Conservation (phyloP, 2,329 filamentous ascomycete genomes). For the Colletotrichum agaves region DNA sequence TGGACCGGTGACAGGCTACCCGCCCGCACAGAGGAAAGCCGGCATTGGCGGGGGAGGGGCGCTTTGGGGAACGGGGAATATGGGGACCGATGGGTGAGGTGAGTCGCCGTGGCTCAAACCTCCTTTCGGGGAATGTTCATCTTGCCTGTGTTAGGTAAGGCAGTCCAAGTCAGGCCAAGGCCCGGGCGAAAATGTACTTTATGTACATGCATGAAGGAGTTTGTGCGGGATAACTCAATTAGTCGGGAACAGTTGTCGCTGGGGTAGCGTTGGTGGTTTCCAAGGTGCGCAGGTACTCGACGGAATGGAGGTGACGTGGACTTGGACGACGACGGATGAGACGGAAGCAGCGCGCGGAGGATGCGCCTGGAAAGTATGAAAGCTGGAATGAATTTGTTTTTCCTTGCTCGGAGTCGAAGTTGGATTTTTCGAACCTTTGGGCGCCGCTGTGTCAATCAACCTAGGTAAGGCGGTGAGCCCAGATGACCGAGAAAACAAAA, state of each 20-base stretch:
- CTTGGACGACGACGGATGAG: conserved; percentile 3
- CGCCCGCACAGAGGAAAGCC: background rate
- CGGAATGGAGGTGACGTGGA: conserved; percentile 19
- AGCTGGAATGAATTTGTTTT: background rate
- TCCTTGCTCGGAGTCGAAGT: too few species aligned
- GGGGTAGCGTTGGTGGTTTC: conserved; percentile 6
- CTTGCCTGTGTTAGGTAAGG: background rate
- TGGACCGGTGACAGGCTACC: too few species aligned
- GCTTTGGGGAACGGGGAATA: background rate
- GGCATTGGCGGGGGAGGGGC: background rate
- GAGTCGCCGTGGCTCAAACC: background rate
- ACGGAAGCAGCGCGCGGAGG: conserved; percentile 6
- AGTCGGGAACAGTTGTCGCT: background rate
- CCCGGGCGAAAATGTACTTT: background rate
- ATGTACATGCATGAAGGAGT: conserved; percentile 19
- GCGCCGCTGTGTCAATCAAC: background rate
- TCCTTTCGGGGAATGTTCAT: background rate
- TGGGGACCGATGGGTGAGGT: conserved; percentile 3
- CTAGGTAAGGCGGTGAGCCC: too few species aligned
- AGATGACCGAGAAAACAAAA: background rate
- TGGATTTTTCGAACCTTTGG: background rate
- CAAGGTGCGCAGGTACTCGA: conserved; percentile 20
- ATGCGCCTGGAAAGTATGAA: conserved; percentile 5
- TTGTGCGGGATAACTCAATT: conserved; percentile 13
- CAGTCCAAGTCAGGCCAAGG: background rate